Evolutionary conservation across 108 stramenopile species (phyloP).

Genomic region (Nitzschia palea): DNA sequence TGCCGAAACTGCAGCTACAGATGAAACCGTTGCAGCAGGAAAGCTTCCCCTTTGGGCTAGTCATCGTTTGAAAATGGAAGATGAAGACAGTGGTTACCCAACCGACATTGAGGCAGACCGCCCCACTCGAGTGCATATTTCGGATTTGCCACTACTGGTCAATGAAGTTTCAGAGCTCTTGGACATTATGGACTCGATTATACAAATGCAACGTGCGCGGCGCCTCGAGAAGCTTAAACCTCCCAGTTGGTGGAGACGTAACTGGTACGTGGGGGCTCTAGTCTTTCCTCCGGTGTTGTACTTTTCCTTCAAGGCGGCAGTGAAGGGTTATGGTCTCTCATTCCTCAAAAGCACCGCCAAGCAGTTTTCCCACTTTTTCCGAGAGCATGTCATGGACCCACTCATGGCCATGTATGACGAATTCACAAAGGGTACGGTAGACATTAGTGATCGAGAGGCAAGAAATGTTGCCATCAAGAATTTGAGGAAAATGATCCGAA

Average conservation of each 20-base stretch:
- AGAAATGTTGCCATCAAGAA: conserved; percentile 64
- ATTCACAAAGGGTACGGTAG: conserved; percentile 59
- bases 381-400: conserved; percentile 71
- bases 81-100: not conserved
- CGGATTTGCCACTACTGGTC: conserved; percentile 65
- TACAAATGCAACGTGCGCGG: conserved; percentile 66
- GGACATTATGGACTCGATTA: conserved; percentile 65
- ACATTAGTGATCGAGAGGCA: conserved; percentile 78
- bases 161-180: conserved; percentile 69
- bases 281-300: conserved; percentile 48
- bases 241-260: conserved; percentile 53
- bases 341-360: conserved; percentile 32
- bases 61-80: not conserved
- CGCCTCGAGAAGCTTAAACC: conserved; percentile 68
- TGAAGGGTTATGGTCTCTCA: conserved; percentile 40
- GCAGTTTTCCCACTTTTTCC: conserved; percentile 51
- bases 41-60: conserved; percentile 14
- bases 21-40: conserved; percentile 9
- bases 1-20: conserved; percentile 18
- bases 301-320: conserved; percentile 45
- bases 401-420: conserved; percentile 65
- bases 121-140: conserved; percentile 34
- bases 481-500: conserved; percentile 83
- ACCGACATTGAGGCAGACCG: not conserved
- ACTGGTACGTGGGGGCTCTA: conserved; percentile 76